These are phyloP conservation scores for Penicillium waksmanii DNA, from an alignment of 495 filamentous ascomycete species.

Conservation along the genomic window DNA sequence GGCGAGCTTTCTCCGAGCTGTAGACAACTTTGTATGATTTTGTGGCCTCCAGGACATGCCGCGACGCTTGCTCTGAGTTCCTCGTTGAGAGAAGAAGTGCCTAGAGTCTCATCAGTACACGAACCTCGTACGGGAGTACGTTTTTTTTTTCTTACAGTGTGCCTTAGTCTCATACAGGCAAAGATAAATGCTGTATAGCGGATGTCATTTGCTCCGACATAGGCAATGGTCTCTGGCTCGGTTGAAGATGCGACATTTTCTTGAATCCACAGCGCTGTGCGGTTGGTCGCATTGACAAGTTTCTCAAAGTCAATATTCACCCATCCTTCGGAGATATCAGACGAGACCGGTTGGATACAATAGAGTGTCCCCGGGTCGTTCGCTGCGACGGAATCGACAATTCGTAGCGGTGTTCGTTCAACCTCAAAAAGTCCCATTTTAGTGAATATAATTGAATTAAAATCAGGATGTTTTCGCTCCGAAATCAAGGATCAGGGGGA, in stretches of 20 bases:
- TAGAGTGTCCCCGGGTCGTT: slow-evolving; percentile 44
- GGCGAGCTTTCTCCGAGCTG: slow-evolving; percentile 16
- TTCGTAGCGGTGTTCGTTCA: slow-evolving; percentile 9
- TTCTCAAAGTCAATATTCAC: slow-evolving; percentile 50
- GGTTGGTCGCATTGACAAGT: slow-evolving; percentile 56
- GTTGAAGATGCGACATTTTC: slow-evolving; percentile 30
- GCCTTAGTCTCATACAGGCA: slow-evolving; percentile 31
- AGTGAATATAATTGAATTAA: neutral
- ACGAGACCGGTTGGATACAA: slow-evolving; percentile 44
- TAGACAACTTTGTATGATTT: slow-evolving; percentile 38
- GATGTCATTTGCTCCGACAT: slow-evolving; percentile 37
- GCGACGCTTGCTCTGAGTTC: slow-evolving; percentile 41
- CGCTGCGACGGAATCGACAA: slow-evolving; percentile 50
- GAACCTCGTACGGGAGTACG: neutral
- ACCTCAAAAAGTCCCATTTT: slow-evolving; percentile 10
- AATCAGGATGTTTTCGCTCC: neutral
- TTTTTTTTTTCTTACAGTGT: slow-evolving; percentile 15
- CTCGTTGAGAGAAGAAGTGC: slow-evolving; percentile 39
- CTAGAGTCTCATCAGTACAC: slow-evolving; percentile 11
- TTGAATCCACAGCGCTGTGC: slow-evolving; percentile 51
- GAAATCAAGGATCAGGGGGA: neutral
- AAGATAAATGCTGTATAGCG: slow-evolving; percentile 30
- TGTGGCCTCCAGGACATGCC: slow-evolving; percentile 34
- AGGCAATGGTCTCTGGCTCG: slow-evolving; percentile 30
- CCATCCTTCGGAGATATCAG: slow-evolving; percentile 55